A percentile compares a stretch with the other conserved stretches of the same genome.
Evolutionary conservation across 768 basidiomycete genomes (phyloP).

Genomic region (Lactifluus subvellereus): DNA sequence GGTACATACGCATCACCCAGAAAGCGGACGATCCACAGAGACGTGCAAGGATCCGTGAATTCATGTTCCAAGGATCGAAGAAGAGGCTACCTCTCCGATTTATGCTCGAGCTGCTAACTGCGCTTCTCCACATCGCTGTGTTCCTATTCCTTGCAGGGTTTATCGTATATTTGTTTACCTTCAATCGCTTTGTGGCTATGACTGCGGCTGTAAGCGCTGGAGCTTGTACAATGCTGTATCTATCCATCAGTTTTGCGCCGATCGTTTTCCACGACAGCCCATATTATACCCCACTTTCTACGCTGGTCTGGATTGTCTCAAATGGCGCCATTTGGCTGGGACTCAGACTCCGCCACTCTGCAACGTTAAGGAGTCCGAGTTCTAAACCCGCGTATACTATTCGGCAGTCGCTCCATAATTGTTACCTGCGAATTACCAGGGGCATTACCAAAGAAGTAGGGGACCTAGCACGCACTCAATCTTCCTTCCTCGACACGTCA

Average conservation of each 20-base stretch:
- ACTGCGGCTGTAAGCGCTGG: background rate
- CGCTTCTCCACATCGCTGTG: constrained; percentile 6
- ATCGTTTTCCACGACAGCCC: background rate
- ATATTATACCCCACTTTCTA: no score
- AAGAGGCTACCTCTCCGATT: background rate
- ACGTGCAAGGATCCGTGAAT: constrained; percentile 7
- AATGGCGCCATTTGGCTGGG: background rate
- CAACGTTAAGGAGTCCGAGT: no score
- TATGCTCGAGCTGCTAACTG: background rate
- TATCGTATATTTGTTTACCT: background rate
- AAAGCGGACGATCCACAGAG: background rate
- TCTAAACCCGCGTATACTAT: no score
- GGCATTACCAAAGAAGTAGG: background rate
- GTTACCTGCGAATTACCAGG: background rate
- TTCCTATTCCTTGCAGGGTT: background rate
- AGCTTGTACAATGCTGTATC: background rate
- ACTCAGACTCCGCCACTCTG: background rate
- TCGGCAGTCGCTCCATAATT: background rate
- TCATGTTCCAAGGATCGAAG: background rate
- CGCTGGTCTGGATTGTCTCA: background rate
- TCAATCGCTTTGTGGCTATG: background rate
- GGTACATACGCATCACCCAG: constrained; percentile 1
- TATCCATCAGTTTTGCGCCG: background rate
- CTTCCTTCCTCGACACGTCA: no score
- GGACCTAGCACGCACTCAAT: background rate